Conservation (phyloP, 1,139 yeast genomes). For the Hemisphaericaspora subhashii region DNA sequence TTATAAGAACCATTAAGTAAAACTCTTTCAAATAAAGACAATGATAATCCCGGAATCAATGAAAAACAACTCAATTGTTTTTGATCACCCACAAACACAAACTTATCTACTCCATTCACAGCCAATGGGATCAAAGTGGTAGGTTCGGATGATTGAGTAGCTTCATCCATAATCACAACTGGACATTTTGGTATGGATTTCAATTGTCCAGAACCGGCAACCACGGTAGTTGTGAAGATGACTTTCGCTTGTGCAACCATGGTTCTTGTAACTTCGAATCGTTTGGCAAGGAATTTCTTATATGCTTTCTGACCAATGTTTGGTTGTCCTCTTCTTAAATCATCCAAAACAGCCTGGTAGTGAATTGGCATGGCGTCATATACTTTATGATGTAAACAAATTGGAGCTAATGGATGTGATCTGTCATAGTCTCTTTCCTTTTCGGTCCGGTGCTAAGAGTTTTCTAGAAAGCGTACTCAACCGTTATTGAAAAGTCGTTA, state of each 20-base stretch:
- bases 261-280: conserved; percentile 24
- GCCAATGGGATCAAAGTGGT: conserved; percentile 68
- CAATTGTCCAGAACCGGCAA: conserved; percentile 66
- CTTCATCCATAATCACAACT: conserved; percentile 62
- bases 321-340: conserved; percentile 37
- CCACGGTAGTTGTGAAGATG: conserved; percentile 69
- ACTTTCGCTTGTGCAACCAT: conserved; percentile 63
- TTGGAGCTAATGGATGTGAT: conserved; percentile 54
- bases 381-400: conserved; percentile 66
- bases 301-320: conserved; percentile 34
- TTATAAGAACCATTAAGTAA: conserved; percentile 55
- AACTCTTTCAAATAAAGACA: conserved; percentile 61
- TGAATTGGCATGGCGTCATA: conserved; percentile 47
- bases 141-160: conserved; percentile 73
- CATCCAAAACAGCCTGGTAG: conserved; percentile 42
- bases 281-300: conserved; percentile 49
- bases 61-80: conserved; percentile 66
- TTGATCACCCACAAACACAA: conserved; percentile 75
- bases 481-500: no score
- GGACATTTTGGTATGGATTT: conserved; percentile 58
- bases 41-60: conserved; percentile 58
- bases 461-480: no score
- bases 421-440: conserved; percentile 61
- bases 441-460: no score
- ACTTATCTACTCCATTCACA: conserved; percentile 64